Percentiles rank a stretch among this genome's conserved stretches.
Conservation (phyloP, 495 filamentous ascomycete genomes). For the Hypoxylon trugodes region DNA sequence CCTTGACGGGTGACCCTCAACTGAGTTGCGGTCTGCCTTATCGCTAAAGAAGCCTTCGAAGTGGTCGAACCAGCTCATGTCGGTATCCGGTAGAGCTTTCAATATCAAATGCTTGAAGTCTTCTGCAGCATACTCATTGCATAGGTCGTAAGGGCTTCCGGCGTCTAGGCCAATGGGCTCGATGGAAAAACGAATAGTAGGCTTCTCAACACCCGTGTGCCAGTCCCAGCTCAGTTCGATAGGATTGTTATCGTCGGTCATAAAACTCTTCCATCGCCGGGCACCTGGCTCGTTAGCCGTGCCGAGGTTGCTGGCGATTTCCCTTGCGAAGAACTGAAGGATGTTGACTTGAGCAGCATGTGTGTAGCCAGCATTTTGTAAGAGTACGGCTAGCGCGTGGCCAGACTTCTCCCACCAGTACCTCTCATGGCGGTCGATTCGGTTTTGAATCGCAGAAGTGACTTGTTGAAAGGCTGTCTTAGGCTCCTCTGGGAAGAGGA, state of each 20-base stretch:
- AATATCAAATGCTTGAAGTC: slow-evolving; percentile 20
- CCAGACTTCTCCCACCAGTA: slow-evolving; percentile 24
- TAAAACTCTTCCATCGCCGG: slow-evolving; percentile 48
- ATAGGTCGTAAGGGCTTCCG: slow-evolving; percentile 40
- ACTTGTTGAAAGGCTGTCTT: slow-evolving; percentile 13
- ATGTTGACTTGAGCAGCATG: slow-evolving; percentile 11
- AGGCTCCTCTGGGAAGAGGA: neutral
- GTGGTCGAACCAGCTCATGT: slow-evolving; percentile 35
- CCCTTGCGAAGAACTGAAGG: slow-evolving; percentile 21
- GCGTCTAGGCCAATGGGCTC: slow-evolving; percentile 43
- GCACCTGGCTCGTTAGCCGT: slow-evolving; percentile 5
- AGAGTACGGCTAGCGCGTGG: slow-evolving; percentile 21
- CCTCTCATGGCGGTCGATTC: slow-evolving; percentile 7
- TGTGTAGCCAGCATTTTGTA: slow-evolving; percentile 22
- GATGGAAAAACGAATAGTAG: slow-evolving; percentile 44
- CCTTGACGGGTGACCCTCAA: slow-evolving; percentile 27
- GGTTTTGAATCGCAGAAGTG: slow-evolving; percentile 4
- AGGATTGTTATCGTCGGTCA: slow-evolving; percentile 50
- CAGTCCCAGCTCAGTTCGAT: slow-evolving; percentile 52
- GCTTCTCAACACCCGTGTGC: slow-evolving; percentile 18
- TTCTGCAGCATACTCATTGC: slow-evolving; percentile 22
- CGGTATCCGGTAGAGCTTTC: slow-evolving; percentile 12
- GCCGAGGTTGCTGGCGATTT: slow-evolving; percentile 11
- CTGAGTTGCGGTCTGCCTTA: neutral
- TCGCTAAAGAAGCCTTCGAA: slow-evolving; percentile 31